Evolutionary conservation across 441 rosid species (phyloP).

Genomic region (Mallotus japonicus): DNA sequence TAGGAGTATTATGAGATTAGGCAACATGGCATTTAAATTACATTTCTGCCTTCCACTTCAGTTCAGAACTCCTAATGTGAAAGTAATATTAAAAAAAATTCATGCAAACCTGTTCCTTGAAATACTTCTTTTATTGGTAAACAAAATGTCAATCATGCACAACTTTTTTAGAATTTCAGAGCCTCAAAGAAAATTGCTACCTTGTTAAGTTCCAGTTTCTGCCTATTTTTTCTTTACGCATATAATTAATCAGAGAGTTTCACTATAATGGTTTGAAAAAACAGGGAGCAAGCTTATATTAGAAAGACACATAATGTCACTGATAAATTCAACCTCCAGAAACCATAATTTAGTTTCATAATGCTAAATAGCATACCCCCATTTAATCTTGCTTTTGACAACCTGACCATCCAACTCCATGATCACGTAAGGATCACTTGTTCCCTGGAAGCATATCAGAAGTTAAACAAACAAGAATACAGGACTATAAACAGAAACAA

Average conservation of each 20-base stretch:
- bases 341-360: not conserved
- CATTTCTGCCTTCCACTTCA: not conserved
- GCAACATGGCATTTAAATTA: no score
- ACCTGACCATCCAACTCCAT: slow-evolving; percentile 89
- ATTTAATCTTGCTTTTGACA: slow-evolving; percentile 70
- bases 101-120: not conserved
- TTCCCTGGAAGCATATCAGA: slow-evolving; percentile 53
- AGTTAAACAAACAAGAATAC: not conserved
- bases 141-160: not conserved
- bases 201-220: not conserved
- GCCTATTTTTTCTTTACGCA: not conserved
- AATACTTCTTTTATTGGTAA: not conserved
- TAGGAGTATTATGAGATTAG: no score
- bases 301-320: not conserved
- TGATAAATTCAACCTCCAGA: slow-evolving; percentile 1
- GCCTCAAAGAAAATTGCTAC: not conserved
- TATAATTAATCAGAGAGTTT: not conserved
- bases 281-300: not conserved
- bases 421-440: slow-evolving; percentile 84
- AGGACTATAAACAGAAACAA: not conserved
- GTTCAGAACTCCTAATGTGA: not conserved
- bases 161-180: not conserved
- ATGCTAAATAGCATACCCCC: slow-evolving; percentile 51
- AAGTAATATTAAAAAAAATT: not conserved
- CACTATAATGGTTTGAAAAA: not conserved